These are phyloP conservation scores for Hypomontagnella monticulosa DNA, from an alignment of 495 filamentous ascomycete species.

Conservation along the genomic window DNA sequence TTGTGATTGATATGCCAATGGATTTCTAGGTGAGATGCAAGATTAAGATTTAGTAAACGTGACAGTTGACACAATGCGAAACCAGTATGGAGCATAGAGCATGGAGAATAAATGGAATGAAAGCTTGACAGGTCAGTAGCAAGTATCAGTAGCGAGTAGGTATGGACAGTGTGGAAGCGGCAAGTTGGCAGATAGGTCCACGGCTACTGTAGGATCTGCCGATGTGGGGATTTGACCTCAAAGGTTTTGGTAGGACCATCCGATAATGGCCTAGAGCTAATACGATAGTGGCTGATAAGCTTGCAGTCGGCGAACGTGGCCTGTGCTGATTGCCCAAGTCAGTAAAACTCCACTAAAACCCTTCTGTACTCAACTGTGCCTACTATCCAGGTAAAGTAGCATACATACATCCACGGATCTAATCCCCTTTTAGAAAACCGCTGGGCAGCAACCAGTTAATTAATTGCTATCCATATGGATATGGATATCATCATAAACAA, in stretches of 20 bases:
- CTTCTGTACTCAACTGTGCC: not conserved
- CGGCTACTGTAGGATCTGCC: conserved; percentile 22
- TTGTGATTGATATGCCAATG: conserved; percentile 1
- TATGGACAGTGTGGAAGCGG: conserved; percentile 20
- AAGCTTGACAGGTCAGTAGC: not conserved
- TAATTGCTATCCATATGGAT: too few relatives aligned
- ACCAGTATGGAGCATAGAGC: not conserved
- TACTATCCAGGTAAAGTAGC: not conserved
- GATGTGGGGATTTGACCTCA: conserved; percentile 32
- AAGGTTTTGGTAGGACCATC: not conserved
- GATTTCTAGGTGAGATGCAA: not conserved
- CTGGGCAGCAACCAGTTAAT: too few relatives aligned
- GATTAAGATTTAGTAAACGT: not conserved
- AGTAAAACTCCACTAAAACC: too few relatives aligned
- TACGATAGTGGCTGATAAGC: conserved; percentile 39
- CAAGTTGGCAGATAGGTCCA: conserved; percentile 12
- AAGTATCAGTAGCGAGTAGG: too few relatives aligned
- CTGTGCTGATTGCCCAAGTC: conserved; percentile 25
- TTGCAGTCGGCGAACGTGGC: conserved; percentile 21
- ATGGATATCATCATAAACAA: too few relatives aligned
- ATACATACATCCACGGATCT: too few relatives aligned
- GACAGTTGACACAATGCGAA: not conserved
- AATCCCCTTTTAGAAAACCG: too few relatives aligned
- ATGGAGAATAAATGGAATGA: conserved; percentile 3
- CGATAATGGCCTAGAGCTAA: conserved; percentile 13